These are phyloP conservation scores for Spatholobus suberectus DNA, from an alignment of 306 rosid genomes.

Conservation along the genomic window DNA sequence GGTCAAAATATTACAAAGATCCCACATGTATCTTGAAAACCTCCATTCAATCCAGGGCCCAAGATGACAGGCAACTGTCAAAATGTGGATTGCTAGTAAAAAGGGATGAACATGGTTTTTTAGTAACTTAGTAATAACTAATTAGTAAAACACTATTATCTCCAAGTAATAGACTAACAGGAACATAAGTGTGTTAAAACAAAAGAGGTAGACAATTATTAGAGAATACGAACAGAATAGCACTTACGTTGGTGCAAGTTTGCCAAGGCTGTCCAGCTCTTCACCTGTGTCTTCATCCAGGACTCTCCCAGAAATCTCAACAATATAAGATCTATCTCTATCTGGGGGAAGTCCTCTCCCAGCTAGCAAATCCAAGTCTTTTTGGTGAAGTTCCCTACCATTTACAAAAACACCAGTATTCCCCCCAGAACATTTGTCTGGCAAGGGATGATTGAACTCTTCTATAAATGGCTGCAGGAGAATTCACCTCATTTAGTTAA, in stretches of 20 bases:
- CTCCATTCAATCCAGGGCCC: slow-evolving; percentile 1
- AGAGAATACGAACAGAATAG: neutral
- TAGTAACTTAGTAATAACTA: slow-evolving; percentile 9
- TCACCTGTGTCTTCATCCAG: slow-evolving; percentile 91
- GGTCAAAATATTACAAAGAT: slow-evolving; percentile 14
- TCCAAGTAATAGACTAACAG: slow-evolving; percentile 24
- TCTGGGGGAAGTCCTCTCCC: slow-evolving; percentile 84
- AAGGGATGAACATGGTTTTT: neutral
- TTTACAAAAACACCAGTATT: slow-evolving; percentile 83
- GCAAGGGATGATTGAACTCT: slow-evolving; percentile 82
- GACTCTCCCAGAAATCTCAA: slow-evolving; percentile 93
- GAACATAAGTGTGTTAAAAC: slow-evolving; percentile 6
- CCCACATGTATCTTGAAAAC: neutral
- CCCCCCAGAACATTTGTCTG: slow-evolving; percentile 86
- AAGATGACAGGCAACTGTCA: neutral
- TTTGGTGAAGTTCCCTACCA: slow-evolving; percentile 92
- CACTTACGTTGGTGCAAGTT: slow-evolving; percentile 98
- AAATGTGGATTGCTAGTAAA: neutral
- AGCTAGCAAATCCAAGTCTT: slow-evolving; percentile 86
- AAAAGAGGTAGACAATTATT: neutral
- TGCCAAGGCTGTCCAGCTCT: slow-evolving; percentile 94
- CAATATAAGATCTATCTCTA: slow-evolving; percentile 75
- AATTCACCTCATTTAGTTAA: slow-evolving; percentile 35
- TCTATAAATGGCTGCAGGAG: slow-evolving; percentile 91
- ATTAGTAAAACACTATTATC: slow-evolving; percentile 19